A percentile compares a stretch with the other conserved stretches of the same genome.
Conservation (phyloP, 2,329 filamentous ascomycete genomes). For the Chaetomium olivaceum region DNA sequence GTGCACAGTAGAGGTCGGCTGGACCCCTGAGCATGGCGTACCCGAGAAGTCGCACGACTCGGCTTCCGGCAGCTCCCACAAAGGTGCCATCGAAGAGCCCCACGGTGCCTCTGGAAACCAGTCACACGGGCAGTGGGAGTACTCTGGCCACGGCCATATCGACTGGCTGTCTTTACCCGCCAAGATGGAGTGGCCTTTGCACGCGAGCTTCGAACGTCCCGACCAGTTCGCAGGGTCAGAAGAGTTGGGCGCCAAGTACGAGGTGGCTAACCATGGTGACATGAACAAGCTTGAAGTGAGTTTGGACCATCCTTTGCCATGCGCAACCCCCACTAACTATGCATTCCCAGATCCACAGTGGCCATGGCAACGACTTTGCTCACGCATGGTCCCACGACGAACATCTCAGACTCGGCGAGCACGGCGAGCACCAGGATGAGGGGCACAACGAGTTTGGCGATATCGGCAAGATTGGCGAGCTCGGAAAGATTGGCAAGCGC, state of each 20-base stretch:
- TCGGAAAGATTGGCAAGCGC: background rate
- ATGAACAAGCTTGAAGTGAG: constrained; percentile 12
- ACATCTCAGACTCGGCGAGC: background rate
- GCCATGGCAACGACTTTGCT: constrained; percentile 9
- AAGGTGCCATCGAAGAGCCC: background rate
- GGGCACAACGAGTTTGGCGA: too few species aligned
- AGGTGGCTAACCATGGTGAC: background rate
- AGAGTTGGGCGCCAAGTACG: constrained; percentile 10
- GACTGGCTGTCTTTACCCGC: constrained; percentile 5
- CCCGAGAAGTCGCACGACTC: background rate
- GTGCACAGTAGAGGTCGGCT: constrained; percentile 16
- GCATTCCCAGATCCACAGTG: constrained; percentile 2
- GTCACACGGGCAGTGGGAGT: constrained; percentile 4
- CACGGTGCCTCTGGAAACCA: background rate
- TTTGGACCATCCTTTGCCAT: background rate
- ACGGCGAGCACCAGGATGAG: background rate
- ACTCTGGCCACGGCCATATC: constrained; percentile 7
- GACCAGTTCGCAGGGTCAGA: background rate
- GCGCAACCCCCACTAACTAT: background rate
- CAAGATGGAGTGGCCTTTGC: constrained; percentile 17
- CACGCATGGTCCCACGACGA: constrained; percentile 13
- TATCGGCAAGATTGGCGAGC: too few species aligned
- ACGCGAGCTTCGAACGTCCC: constrained; percentile 10
- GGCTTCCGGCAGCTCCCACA: background rate
- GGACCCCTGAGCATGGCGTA: constrained; percentile 8